Conservation (phyloP, 2,329 filamentous ascomycete genomes). For the Pseudogymnoascus sp. region DNA sequence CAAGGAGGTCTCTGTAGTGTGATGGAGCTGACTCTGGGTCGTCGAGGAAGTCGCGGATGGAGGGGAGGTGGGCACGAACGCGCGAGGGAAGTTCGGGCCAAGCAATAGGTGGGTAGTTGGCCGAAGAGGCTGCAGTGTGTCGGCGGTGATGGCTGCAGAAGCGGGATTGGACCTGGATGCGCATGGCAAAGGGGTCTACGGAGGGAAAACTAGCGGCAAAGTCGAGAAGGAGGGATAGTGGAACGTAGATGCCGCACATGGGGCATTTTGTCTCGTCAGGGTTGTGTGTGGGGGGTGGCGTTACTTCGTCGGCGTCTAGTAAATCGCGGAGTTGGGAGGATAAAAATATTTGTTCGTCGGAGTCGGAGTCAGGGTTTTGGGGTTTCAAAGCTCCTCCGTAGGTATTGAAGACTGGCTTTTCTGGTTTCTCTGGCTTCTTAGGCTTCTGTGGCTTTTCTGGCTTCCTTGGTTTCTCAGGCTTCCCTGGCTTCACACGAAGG, state of each 20-base stretch:
- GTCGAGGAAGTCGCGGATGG: conserved; percentile 53
- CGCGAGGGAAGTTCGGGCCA: conserved; percentile 58
- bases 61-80: conserved; percentile 47
- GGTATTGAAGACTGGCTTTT: neutral
- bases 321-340: neutral
- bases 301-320: neutral
- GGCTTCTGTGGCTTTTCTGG: neutral
- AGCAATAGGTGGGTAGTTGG: conserved; percentile 60
- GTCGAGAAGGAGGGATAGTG: neutral
- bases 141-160: conserved; percentile 3
- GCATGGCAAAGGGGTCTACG: neutral
- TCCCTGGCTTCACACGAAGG: neutral
- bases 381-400: neutral
- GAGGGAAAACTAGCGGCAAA: neutral
- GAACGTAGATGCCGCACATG: neutral
- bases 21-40: conserved; percentile 36
- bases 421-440: neutral
- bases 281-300: neutral
- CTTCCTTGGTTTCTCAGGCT: neutral
- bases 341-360: neutral
- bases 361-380: neutral
- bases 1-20: conserved; percentile 53
- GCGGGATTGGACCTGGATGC: neutral
- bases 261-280: neutral
- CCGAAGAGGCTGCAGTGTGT: conserved; percentile 5